Base-by-base conservation (phyloP, 306 rosid species). In the Cicer pinnatifidum region DNA sequence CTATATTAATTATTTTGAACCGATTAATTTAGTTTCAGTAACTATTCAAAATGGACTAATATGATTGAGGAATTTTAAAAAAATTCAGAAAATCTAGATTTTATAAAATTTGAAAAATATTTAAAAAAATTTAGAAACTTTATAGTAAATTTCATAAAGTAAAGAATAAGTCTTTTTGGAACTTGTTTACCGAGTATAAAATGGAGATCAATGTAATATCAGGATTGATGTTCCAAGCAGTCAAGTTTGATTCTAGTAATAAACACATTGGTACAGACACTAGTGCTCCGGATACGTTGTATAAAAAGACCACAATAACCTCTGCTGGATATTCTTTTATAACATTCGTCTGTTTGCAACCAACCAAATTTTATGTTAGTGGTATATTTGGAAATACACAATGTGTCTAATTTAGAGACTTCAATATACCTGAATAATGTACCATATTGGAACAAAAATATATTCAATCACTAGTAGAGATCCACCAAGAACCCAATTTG, bases 401-500 rank as follows among this genome's bases (percentile, higher is more conserved):
- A n/a, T 61, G 62, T 10, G 1, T 19, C 20, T 19, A 19, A 1
- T 50, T 0, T 7, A 12, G 15, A 11, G 50, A 37, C 3, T 50
- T 40, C 10, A 47, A 0, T 4, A 53, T 71, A 82, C 89, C 86
- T 85, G 92, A 68, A 88, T 39, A 62, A 88, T 88, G 76, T 67
- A 84, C 82, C 84, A 85, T 1, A 51, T 45, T 69, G 92, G 75
- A 72, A 38, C 5, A 6, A 88, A 45, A 38, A 86, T 60, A 75
- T 6, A 72, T 40, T 76, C 76, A 17, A 64, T 56, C 23, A 59
- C 77, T 35, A 86, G 73, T 28, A 88, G 71, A 6, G 78, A 44
- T 63, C 92, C 88, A 37, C 90, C 92, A 12, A 78, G 40, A 46
- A 75, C 41, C 92, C 90, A 84, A 78, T 86, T 79, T 1, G 51